Conservation (phyloP, 2,329 filamentous ascomycete genomes). For the Exophiala phaeomuriformis region DNA sequence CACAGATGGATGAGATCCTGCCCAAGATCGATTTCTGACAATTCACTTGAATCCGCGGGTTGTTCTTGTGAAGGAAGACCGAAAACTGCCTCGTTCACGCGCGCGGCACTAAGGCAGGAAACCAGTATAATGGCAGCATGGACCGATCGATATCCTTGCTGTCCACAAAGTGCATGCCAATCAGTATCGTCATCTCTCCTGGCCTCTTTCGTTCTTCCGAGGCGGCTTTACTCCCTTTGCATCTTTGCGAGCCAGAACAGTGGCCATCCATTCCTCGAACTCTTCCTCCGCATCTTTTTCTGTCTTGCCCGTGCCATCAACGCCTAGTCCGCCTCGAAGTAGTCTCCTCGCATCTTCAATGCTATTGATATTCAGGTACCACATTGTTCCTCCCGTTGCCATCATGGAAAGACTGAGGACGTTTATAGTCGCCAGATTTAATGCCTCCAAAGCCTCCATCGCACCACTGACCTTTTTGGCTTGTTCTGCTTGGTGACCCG, state of each 20-base stretch:
- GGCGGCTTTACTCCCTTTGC: conserved; percentile 23
- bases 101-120: no score
- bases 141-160: not conserved
- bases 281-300: conserved; percentile 48
- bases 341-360: conserved; percentile 57
- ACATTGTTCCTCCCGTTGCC: conserved; percentile 64
- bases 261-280: conserved; percentile 48
- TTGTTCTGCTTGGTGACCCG: conserved; percentile 35
- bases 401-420: conserved; percentile 69
- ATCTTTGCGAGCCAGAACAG: conserved; percentile 44
- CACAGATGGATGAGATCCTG: no score
- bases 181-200: conserved; percentile 9
- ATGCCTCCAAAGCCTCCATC: conserved; percentile 70
- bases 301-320: conserved; percentile 49
- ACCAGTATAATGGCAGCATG: not conserved
- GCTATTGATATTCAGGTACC: conserved; percentile 67
- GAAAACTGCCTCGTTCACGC: no score
- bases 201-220: conserved; percentile 18
- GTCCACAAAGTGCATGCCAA: not conserved
- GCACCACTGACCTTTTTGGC: conserved; percentile 51
- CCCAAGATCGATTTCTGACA: no score
- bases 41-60: no score
- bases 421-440: conserved; percentile 82
- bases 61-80: no score
- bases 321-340: conserved; percentile 52